Evolutionary conservation across 305 asterid genomes (phyloP).

Genomic region (Solanum hybrid): DNA sequence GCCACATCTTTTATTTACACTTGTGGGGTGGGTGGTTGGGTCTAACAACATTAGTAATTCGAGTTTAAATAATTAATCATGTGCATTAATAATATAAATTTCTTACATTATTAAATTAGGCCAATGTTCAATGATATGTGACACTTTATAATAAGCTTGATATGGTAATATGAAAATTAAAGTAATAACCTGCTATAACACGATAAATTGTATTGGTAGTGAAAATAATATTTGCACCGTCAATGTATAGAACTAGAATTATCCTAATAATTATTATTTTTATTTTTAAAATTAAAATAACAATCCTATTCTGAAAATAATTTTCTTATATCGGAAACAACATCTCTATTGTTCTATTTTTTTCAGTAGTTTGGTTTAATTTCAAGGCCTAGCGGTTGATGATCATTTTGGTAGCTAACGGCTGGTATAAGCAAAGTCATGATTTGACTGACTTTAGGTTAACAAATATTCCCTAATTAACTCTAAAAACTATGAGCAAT

Average conservation of each 20-base stretch:
- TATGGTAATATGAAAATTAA: neutral
- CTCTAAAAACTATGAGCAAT: neutral
- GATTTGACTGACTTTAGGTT: neutral
- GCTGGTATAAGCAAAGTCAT: neutral
- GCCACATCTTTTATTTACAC: neutral
- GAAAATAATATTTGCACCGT: neutral
- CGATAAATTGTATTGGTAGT: neutral
- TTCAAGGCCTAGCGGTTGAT: neutral
- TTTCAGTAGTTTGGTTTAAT: neutral
- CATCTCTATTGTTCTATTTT: neutral
- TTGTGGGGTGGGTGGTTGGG: neutral
- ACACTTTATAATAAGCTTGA: neutral
- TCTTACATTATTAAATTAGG: neutral
- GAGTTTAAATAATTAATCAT: neutral
- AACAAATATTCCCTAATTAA: neutral
- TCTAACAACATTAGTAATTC: neutral
- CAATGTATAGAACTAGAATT: neutral
- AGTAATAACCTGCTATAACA: neutral
- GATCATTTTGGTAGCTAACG: neutral
- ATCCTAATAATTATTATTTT: neutral
- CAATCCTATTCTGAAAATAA: neutral
- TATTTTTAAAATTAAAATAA: neutral
- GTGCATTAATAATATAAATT: neutral
- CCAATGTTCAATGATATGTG: neutral
- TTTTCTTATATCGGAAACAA: neutral